Base-by-base conservation (phyloP, 192 early-diverging fungal genomes). In the Coemansia sp. region DNA sequence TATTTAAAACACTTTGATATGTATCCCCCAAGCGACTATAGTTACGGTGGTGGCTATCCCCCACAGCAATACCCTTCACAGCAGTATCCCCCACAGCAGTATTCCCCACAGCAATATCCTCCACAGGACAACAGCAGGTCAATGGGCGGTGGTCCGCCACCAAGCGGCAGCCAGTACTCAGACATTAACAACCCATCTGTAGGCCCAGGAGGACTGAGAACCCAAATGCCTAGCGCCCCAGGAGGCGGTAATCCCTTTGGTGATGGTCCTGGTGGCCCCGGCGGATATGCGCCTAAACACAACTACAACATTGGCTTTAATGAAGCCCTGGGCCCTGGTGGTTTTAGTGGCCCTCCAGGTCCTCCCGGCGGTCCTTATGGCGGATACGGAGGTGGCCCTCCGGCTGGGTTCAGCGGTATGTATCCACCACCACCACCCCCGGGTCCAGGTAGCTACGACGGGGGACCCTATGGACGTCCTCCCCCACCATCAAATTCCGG, bases 121-220 rank as follows among this genome's bases (percentile, higher is more conserved):
- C 58, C 62, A 7, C 21, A 33, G 27, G 38, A 49, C n/a, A 38
- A 21, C 27, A 18, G 41, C 21, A 37, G 55, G 39, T 51, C 55
- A 27, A 12, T 43, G 23, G 39, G 51, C 19, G 54, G 49, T 25
- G 53, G 55, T 11, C 64, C 64, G 24, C 44, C 49, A 43, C 44
- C 49, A 43, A 39, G 43, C 23, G 48, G 48, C 22, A 50, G 30
- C 12, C 30, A 53, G 13, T 62, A 61, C 41, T 55, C 54, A 39
- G 3, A n/a, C 1, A 9, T 17, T 7, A 71, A 71, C 54, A 75
- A 75, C 50, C 66, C 72, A 9, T 18, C 62, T 6, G 72, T 75
- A 6, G 72, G 72, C 14, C 24, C 25, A 8, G 72, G 72, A 9
- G 43, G 43, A 1, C 22, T 59, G 48, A 33, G 45, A 13, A 52